phyloP scores from a whole-genome alignment of 768 basidiomycete genomes.

The Epithele typhae region DNA sequence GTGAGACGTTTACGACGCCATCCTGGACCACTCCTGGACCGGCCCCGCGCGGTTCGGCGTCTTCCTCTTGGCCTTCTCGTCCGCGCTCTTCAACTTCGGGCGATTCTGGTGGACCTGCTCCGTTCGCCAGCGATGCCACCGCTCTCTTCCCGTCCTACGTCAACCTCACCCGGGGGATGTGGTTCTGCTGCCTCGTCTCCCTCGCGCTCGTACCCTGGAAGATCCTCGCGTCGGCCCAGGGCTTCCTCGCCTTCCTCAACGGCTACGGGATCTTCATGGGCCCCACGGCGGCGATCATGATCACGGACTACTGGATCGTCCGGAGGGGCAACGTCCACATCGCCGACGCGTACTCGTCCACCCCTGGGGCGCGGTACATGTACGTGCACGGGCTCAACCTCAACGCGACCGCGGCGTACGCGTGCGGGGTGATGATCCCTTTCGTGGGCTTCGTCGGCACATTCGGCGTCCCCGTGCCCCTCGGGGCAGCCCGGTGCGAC shows the following conservation, averaged over 20 bases:
- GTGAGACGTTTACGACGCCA: constrained; percentile 19
- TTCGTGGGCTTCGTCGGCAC: constrained; percentile 17
- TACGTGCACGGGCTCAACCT: constrained; percentile 17
- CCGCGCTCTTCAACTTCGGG: constrained; percentile 17
- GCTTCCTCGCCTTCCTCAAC: constrained; percentile 18
- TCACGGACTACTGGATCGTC: constrained; percentile 19
- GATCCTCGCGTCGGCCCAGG: constrained; percentile 16
- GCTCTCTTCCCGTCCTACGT: constrained; percentile 15
- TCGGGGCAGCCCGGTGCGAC: constrained; percentile 9
- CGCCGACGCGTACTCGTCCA: constrained; percentile 12
- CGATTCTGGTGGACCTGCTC: constrained; percentile 16
- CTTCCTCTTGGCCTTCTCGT: constrained; percentile 16
- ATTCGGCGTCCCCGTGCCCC: constrained; percentile 13
- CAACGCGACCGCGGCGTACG: constrained; percentile 14
- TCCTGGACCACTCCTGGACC: constrained; percentile 15
- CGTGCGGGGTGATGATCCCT: constrained; percentile 16
- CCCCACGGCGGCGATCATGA: constrained; percentile 17
- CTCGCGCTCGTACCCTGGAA: constrained; percentile 19
- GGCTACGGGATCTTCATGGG: constrained; percentile 20
- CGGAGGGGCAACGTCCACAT: constrained; percentile 14
- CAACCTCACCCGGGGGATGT: constrained; percentile 20
- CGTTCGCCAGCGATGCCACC: constrained; percentile 16
- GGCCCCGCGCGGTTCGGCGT: constrained; percentile 13
- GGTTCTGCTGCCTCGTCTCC: constrained; percentile 17
- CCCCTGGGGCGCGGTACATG: constrained; percentile 12